These are phyloP conservation scores for Arthromyces matolae DNA, from an alignment of 768 basidiomycete species.

Conservation along the genomic window DNA sequence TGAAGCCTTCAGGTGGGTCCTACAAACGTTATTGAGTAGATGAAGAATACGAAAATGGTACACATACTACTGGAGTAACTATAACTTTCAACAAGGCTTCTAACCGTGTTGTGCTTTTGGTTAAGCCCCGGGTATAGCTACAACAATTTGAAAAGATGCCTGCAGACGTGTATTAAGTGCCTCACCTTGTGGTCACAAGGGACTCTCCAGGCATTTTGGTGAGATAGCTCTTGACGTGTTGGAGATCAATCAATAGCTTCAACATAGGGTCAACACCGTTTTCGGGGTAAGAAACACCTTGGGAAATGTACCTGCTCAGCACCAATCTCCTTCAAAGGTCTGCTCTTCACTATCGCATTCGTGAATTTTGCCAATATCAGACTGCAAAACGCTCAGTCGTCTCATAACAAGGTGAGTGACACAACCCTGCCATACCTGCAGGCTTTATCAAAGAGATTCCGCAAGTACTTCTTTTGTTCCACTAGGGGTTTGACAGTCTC, in stretches of 20 bases:
- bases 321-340: conserved; percentile 88
- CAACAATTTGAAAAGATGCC: conserved; percentile 6
- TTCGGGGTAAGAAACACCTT: neutral
- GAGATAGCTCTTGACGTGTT: conserved; percentile 79
- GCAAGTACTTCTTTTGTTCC: conserved; percentile 91
- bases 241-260: conserved; percentile 87
- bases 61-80: conserved; percentile 81
- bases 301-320: conserved; percentile 80
- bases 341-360: conserved; percentile 81
- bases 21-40: conserved; percentile 25
- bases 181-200: conserved; percentile 51
- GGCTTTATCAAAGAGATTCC: conserved; percentile 92
- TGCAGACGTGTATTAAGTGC: conserved; percentile 6
- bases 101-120: conserved; percentile 73
- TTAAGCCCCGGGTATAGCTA: conserved; percentile 81
- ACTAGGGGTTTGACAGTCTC: conserved; percentile 76
- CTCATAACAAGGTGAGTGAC: neutral
- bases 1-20: conserved; percentile 92
- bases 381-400: conserved; percentile 36
- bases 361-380: conserved; percentile 86
- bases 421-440: conserved; percentile 63
- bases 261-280: neutral
- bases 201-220: conserved; percentile 78
- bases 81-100: conserved; percentile 96
- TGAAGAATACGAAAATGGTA: neutral